Base-by-base conservation (phyloP, 2,329 filamentous ascomycete genomes). In the Grosmannia serpens region DNA sequence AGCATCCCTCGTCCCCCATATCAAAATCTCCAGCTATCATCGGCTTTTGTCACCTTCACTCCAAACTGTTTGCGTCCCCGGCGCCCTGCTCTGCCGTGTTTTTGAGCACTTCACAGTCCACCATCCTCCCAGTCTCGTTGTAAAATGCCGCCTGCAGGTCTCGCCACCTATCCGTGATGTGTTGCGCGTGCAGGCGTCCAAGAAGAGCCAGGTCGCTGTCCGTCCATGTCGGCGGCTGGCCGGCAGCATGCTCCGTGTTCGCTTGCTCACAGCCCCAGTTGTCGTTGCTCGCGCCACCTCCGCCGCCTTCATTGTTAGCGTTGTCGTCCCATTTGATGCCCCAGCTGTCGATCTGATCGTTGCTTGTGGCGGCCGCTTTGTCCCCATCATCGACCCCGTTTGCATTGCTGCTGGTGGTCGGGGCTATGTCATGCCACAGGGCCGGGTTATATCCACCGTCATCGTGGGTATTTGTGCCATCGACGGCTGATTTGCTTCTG, bases 71-170 rank as follows among this genome's bases (percentile, higher is more conserved):
- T 46, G 11, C 27, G 38, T 22, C 8, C 13, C 22, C n/a, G 9
- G 7, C 8, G 22, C 7, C 49, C 31, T 35, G 7, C 59, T 70
- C 70, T n/a, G 69, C 67, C 59, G 68, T 71, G 26, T 63, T 64
- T 47, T 69, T 68, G 52, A 77, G 68, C n/a, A 70, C 63, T 38
- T 70, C 67, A 9, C 73, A 62, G 1, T 73, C 70, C 0, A 76
- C 65, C 68, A 75, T 69, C 8, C 71, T 67, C 4, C 74, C 75
- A 0, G 74, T 76, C 51, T 65, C 70, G 59, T 76, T 75, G 64
- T 67, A 72, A 57, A 77, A 75, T 54, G 70, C 71, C 33, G 73
- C 71, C 61, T 77, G 74, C 66, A 76, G 71, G 60, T 75, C 70
- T 0, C 75, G 66, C 71, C 72, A 76, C 27, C 67, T 67, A 31